Base-by-base conservation (phyloP, 345 rosid genomes). In the Hibiscus syriacus region DNA sequence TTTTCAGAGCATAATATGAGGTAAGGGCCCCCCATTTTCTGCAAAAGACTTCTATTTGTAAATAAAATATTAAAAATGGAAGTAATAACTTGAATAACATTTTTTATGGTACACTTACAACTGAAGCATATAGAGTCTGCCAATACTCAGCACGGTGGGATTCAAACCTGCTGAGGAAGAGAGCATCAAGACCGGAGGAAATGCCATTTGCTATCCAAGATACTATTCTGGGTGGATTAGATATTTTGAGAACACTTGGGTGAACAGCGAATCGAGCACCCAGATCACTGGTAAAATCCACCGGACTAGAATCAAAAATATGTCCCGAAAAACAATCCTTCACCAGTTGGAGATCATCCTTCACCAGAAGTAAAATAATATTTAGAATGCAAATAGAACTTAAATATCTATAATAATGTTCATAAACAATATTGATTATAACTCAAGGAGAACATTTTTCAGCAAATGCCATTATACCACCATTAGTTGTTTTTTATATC, bases 101-200 rank as follows among this genome's bases (percentile, higher is more conserved):
- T 27, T 38, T 55, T 45, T 38, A 11, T 29, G 60, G 59, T 72
- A 43, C 45, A 80, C 92, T 89, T 83, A 94, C 99, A 43, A 87
- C 77, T 56, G 99, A 83, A 39, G 95, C 85, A 74, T 93, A 90
- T 26, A 93, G 81, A 60, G 95, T 90, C 82, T 86, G 97, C 99
- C 99, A 93, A 73, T 73, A 93, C 74, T 87, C 89, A 27, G 94
- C 92, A 67, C 97, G 88, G 49, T 90, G 89, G 27, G 97, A 81
- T 76, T 90, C 99, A 80, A 93, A 90, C 79, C 87, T 80, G 80
- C 63, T 80, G 71, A 90, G 87, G 79, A 93, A 93, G 77, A 93
- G 84, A 74, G 83, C 78, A 83, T 93, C 97, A 41, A 93, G 91
- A 70, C 89, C 83, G 56, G 80, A 77, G 70, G 90, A 84, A 76